These are phyloP conservation scores for Aspergillus hiratsukae DNA, from an alignment of 2,329 filamentous ascomycete genomes.

Conservation along the genomic window DNA sequence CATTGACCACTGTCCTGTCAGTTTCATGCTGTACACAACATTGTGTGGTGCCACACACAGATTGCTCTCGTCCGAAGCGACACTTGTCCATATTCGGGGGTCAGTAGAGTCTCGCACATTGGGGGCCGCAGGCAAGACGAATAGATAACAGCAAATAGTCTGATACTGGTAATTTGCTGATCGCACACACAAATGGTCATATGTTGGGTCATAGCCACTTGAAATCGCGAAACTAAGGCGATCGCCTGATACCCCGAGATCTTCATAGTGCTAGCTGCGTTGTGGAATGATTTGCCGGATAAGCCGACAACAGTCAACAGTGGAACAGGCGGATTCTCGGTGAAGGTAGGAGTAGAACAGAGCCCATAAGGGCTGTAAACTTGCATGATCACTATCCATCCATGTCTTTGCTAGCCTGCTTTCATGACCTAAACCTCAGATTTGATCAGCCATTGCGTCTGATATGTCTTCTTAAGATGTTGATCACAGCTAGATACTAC, in stretches of 20 bases:
- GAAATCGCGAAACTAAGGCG: neutral
- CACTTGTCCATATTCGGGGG: neutral
- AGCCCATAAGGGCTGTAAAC: neutral
- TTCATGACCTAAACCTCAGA: neutral
- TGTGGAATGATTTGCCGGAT: conserved; percentile 15
- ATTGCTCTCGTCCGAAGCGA: neutral
- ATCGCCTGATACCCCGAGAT: neutral
- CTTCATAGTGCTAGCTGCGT: neutral
- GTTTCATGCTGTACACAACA: neutral
- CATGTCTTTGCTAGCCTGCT: neutral
- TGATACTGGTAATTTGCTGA: neutral
- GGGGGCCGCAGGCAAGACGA: neutral
- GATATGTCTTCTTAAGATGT: no score
- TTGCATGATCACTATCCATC: neutral
- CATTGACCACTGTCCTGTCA: neutral
- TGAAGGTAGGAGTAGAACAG: neutral
- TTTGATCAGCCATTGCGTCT: neutral
- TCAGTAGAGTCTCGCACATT: neutral
- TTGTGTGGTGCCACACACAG: neutral
- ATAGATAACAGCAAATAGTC: neutral
- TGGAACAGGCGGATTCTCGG: neutral
- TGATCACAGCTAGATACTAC: no score
- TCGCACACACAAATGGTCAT: neutral
- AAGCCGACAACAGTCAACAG: conserved; percentile 7
- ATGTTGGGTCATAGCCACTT: neutral